A percentile compares a stretch with the other conserved stretches of the same genome.
Conservation (phyloP, 2,329 filamentous ascomycete species). For the Nannizzia gypsea region DNA sequence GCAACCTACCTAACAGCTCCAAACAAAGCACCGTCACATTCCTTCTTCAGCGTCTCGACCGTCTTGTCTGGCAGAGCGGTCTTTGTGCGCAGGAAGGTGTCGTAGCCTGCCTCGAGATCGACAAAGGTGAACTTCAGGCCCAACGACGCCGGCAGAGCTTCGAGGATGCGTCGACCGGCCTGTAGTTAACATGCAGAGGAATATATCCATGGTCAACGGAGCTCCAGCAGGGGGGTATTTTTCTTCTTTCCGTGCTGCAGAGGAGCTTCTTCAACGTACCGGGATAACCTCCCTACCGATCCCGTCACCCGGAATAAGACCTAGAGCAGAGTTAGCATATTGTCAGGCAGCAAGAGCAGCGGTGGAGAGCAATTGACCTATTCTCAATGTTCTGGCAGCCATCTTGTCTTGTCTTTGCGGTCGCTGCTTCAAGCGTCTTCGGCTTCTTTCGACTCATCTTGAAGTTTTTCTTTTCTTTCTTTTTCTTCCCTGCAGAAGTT, state of each 20-base stretch:
- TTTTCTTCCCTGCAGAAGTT: neutral
- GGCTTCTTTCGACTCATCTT: neutral
- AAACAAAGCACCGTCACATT: constrained; percentile 93
- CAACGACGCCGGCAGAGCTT: constrained; percentile 82
- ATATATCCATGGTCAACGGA: neutral
- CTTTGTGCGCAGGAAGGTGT: constrained; percentile 83
- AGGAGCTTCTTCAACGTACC: constrained; percentile 28
- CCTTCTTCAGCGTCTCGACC: constrained; percentile 72
- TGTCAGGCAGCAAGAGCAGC: neutral
- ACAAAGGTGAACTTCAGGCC: constrained; percentile 90
- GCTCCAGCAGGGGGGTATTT: constrained; percentile 3
- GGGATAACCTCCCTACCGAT: constrained; percentile 98
- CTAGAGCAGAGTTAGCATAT: constrained; percentile 35
- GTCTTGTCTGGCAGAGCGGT: constrained; percentile 81
- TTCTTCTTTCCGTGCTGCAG: too few species aligned
- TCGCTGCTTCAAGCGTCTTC: neutral
- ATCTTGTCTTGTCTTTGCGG: constrained; percentile 26
- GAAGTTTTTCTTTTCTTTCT: neutral
- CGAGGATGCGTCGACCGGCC: constrained; percentile 77
- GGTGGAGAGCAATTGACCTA: constrained; percentile 42
- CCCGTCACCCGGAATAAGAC: constrained; percentile 93
- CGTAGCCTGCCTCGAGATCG: constrained; percentile 84
- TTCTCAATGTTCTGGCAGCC: constrained; percentile 55
- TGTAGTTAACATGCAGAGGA: too few species aligned
- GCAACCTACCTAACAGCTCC: constrained; percentile 65